Conservation (phyloP, 2,329 filamentous ascomycete genomes). For the Colletotrichum sp. region DNA sequence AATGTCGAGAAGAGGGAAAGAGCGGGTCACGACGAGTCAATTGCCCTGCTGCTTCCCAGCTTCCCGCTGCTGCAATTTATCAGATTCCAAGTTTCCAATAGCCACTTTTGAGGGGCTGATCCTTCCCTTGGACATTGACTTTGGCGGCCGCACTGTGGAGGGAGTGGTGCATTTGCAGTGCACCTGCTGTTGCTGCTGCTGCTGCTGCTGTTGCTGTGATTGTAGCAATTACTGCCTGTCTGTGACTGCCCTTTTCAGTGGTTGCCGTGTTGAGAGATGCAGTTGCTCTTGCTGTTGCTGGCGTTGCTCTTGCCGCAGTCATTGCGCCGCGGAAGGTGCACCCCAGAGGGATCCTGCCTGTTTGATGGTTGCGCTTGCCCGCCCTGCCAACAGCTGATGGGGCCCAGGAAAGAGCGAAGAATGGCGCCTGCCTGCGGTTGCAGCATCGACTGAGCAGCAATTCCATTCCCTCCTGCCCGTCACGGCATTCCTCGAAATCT, state of each 20-base stretch:
- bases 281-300: background rate
- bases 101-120: background rate
- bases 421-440: background rate
- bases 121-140: background rate
- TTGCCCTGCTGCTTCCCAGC: background rate
- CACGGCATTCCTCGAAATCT: background rate
- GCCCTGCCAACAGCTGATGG: background rate
- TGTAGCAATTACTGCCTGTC: background rate
- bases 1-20: background rate
- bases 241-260: background rate
- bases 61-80: background rate
- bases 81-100: conserved; percentile 4
- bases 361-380: background rate
- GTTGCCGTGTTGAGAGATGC: background rate
- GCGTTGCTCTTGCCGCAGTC: background rate
- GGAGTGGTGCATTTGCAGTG: background rate
- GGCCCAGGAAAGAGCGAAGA: background rate
- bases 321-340: background rate
- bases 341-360: background rate
- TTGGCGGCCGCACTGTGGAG: background rate
- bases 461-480: background rate
- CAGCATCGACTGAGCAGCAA: background rate
- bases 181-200: background rate
- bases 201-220: background rate
- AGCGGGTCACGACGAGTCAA: conserved; percentile 11